Conservation (phyloP, 805 yeast species). For the Jamesozyma gamospora region DNA sequence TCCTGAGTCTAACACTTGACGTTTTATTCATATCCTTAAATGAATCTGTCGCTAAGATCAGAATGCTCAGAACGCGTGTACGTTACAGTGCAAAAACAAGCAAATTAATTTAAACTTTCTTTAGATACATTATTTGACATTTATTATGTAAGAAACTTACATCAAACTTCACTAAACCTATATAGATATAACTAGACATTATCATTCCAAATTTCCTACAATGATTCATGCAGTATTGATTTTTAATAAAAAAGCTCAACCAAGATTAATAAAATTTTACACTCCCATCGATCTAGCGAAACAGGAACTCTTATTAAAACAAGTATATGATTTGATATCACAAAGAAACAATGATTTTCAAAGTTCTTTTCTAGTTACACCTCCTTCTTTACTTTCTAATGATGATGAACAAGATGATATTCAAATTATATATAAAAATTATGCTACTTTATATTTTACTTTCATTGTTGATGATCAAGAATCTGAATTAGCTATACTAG, state of each 20-base stretch:
- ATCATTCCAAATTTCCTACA: too few relatives aligned
- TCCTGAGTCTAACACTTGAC: too few relatives aligned
- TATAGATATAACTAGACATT: too few relatives aligned
- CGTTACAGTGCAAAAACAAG: too few relatives aligned
- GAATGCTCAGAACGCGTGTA: too few relatives aligned
- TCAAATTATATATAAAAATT: slow-evolving; percentile 85
- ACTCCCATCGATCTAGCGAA: slow-evolving; percentile 81
- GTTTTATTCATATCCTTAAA: too few relatives aligned
- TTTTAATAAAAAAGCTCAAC: slow-evolving; percentile 73
- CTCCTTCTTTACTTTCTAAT: slow-evolving; percentile 46
- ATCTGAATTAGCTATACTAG: slow-evolving; percentile 86
- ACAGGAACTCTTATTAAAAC: slow-evolving; percentile 69
- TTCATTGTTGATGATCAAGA: slow-evolving; percentile 95
- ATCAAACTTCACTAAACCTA: too few relatives aligned
- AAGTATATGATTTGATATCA: slow-evolving; percentile 69
- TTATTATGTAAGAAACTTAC: too few relatives aligned
- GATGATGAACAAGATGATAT: slow-evolving; percentile 51
- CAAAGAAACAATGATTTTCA: slow-evolving; percentile 57
- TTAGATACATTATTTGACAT: too few relatives aligned
- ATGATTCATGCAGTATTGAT: slow-evolving; percentile 74
- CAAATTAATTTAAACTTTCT: too few relatives aligned
- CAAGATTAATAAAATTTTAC: slow-evolving; percentile 83
- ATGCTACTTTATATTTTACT: slow-evolving; percentile 92
- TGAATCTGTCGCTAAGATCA: too few relatives aligned
- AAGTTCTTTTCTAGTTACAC: slow-evolving; percentile 85